phyloP scores from a whole-genome alignment of 352 stramenopile genomes.

The Elongisporangium senticosum region DNA sequence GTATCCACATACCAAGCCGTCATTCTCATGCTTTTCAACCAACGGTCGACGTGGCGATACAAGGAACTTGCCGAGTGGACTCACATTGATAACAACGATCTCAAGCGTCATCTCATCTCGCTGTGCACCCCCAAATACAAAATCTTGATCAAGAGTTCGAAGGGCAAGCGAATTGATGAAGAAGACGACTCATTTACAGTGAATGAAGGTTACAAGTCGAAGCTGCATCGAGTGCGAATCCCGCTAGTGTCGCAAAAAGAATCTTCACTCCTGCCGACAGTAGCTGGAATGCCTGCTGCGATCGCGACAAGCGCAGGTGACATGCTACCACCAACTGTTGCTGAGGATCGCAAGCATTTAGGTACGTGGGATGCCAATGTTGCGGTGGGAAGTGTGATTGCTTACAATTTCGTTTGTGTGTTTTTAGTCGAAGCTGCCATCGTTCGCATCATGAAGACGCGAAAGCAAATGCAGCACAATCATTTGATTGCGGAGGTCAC shows the following conservation, averaged over 20 bases:
- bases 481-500: slow-evolving; percentile 90
- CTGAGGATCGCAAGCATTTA: slow-evolving; percentile 95
- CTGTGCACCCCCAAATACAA: slow-evolving; percentile 97
- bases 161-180: slow-evolving; percentile 94
- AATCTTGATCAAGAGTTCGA: slow-evolving; percentile 96
- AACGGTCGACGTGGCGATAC: slow-evolving; percentile 67
- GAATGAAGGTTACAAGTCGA: slow-evolving; percentile 94
- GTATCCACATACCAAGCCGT: slow-evolving; percentile 98
- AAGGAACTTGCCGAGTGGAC: slow-evolving; percentile 89
- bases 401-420: slow-evolving; percentile 1
- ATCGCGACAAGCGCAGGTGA: slow-evolving; percentile 18
- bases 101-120: slow-evolving; percentile 95
- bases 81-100: slow-evolving; percentile 81
- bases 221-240: slow-evolving; percentile 85
- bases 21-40: slow-evolving; percentile 98
- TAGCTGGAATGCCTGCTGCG: slow-evolving; percentile 19
- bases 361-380: slow-evolving; percentile 16
- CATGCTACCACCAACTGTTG: slow-evolving; percentile 86
- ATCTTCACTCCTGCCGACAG: slow-evolving; percentile 42
- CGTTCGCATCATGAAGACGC: slow-evolving; percentile 95
- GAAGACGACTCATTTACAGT: slow-evolving; percentile 93
- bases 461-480: slow-evolving; percentile 91
- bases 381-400: neutral
- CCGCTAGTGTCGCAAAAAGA: slow-evolving; percentile 82
- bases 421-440: slow-evolving; percentile 86